These are phyloP conservation scores for Suillus decipiens DNA, from an alignment of 768 basidiomycete species.

Conservation along the genomic window DNA sequence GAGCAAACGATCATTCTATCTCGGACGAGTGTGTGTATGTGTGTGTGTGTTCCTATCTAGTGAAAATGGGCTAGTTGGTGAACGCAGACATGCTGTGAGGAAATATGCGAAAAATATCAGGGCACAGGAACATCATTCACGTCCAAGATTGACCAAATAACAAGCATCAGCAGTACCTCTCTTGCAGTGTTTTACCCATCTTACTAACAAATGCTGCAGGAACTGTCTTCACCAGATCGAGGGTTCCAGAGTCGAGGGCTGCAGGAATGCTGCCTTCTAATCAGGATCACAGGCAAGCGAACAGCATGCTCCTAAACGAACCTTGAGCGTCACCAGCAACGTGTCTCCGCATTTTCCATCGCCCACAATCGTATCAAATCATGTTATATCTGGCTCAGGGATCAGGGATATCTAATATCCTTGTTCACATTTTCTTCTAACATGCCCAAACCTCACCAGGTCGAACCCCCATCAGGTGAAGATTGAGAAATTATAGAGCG, in stretches of 20 bases:
- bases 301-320: slow-evolving; percentile 12
- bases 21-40: slow-evolving; percentile 40
- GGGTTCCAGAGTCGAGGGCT: slow-evolving; percentile 29
- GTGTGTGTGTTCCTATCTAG: slow-evolving; percentile 42
- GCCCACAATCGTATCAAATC: slow-evolving; percentile 57
- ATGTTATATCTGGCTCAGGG: slow-evolving; percentile 54
- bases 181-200: slow-evolving; percentile 47
- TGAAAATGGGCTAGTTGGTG: slow-evolving; percentile 12
- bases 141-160: too few relatives aligned
- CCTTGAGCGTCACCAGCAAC: slow-evolving; percentile 50
- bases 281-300: neutral
- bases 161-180: slow-evolving; percentile 54
- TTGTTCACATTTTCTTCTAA: slow-evolving; percentile 10
- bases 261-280: slow-evolving; percentile 36
- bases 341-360: slow-evolving; percentile 68
- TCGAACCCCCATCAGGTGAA: neutral
- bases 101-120: slow-evolving; percentile 46
- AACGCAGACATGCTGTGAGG: slow-evolving; percentile 36
- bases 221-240: slow-evolving; percentile 20
- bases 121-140: neutral
- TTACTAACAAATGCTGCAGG: slow-evolving; percentile 27
- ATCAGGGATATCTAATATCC: slow-evolving; percentile 37
- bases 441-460: neutral
- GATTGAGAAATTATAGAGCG: neutral
- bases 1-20: slow-evolving; percentile 58